Percentiles rank a stretch among this genome's conserved stretches.
phyloP scores from a whole-genome alignment of 2,329 filamentous ascomycete species.

The Colletotrichum caudatum region DNA sequence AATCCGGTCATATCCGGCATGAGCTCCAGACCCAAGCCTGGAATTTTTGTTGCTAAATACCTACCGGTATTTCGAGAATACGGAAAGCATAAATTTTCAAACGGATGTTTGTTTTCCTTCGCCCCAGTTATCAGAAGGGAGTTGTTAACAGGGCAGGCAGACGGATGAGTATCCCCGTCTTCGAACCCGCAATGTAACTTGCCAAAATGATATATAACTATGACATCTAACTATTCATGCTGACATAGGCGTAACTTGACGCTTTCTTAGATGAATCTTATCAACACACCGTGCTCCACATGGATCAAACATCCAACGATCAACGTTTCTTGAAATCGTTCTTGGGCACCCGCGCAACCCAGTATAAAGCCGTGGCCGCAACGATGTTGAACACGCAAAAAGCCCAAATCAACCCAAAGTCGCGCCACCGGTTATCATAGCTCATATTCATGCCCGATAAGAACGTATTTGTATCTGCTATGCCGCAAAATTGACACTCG shows the following conservation, averaged over 20 bases:
- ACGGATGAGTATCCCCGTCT: neutral
- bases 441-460: constrained; percentile 55
- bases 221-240: neutral
- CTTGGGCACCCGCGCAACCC: constrained; percentile 53
- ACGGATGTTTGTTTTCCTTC: neutral
- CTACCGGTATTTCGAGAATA: neutral
- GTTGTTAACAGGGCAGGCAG: neutral
- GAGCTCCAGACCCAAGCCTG: neutral
- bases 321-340: constrained; percentile 37
- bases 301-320: neutral
- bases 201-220: neutral
- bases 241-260: neutral
- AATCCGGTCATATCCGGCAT: neutral
- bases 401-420: constrained; percentile 66
- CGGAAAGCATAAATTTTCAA: neutral
- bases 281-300: too few species aligned
- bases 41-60: neutral
- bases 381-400: constrained; percentile 64
- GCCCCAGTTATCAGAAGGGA: neutral
- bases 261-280: neutral
- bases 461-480: constrained; percentile 54
- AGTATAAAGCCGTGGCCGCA: constrained; percentile 62
- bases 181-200: neutral
- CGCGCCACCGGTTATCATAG: constrained; percentile 64
- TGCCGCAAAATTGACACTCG: constrained; percentile 59